phyloP scores from a whole-genome alignment of 1,284 basidiomycete genomes.

The Coniophora puteana region DNA sequence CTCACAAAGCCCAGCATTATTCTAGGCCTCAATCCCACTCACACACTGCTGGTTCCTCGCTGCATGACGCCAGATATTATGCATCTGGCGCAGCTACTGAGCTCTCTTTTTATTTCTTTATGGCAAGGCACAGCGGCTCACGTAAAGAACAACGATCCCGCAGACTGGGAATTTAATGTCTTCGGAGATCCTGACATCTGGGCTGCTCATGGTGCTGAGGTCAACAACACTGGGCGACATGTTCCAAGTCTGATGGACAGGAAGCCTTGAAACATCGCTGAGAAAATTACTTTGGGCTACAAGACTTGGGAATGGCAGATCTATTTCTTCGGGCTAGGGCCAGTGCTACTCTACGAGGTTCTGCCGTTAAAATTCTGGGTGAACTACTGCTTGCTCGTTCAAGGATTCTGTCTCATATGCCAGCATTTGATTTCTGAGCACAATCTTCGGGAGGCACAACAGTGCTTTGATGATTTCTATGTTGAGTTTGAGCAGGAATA shows the following conservation, averaged over 20 bases:
- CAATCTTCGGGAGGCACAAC: neutral
- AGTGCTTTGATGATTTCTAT: neutral
- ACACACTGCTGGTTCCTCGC: conserved; percentile 10
- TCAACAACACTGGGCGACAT: conserved; percentile 23
- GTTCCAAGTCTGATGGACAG: conserved; percentile 32
- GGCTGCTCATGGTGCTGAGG: conserved; percentile 25
- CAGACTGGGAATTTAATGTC: conserved; percentile 31
- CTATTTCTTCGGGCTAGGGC: conserved; percentile 29
- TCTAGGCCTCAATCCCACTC: conserved; percentile 5
- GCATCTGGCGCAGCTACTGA: conserved; percentile 28
- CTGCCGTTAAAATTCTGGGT: conserved; percentile 22
- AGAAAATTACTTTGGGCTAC: conserved; percentile 33
- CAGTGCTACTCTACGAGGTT: conserved; percentile 21
- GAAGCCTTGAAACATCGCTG: conserved; percentile 29
- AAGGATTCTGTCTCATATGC: neutral
- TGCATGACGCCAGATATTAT: conserved; percentile 21
- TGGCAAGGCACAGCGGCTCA: conserved; percentile 22
- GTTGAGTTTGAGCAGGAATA: neutral
- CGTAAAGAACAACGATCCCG: conserved; percentile 15
- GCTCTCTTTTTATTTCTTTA: conserved; percentile 18
- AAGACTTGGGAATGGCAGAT: conserved; percentile 30
- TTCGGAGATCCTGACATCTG: conserved; percentile 20
- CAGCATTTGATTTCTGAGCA: neutral
- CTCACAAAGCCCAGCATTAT: conserved; percentile 10
- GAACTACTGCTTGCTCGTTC: neutral